phyloP scores from a whole-genome alignment of 2,329 filamentous ascomycete species.

The Trichoderma koningii region DNA sequence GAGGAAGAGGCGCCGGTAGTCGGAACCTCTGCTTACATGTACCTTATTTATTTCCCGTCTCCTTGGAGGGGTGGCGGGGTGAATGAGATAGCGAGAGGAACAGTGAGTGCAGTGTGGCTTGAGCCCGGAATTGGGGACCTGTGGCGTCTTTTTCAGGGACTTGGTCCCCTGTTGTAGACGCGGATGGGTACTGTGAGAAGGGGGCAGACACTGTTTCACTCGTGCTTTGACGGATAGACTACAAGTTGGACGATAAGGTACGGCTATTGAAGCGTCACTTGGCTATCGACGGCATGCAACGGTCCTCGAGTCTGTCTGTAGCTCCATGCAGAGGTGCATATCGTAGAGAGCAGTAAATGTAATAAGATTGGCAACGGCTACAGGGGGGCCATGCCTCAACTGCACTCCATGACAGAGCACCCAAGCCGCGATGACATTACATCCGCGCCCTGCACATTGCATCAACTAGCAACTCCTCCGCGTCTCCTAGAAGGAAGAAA shows the following conservation, averaged over 20 bases:
- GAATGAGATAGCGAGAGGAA: neutral
- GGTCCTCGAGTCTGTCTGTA: neutral
- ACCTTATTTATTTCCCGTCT: neutral
- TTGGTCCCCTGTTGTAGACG: too few species aligned
- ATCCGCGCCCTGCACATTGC: neutral
- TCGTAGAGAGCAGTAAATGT: neutral
- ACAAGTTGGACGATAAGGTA: neutral
- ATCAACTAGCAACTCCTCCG: too few species aligned
- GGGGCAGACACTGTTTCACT: too few species aligned
- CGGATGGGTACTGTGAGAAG: too few species aligned
- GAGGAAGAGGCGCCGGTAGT: constrained; percentile 20
- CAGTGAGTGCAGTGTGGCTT: neutral
- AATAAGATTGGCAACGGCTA: neutral
- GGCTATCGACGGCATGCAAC: constrained; percentile 4
- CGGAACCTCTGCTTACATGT: neutral
- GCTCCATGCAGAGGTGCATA: neutral
- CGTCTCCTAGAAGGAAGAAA: too few species aligned
- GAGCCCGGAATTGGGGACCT: neutral
- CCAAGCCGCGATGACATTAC: neutral
- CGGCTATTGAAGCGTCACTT: neutral
- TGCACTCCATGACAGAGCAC: neutral
- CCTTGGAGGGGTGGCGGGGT: constrained; percentile 8
- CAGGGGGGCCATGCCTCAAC: neutral
- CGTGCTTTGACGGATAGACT: too few species aligned
- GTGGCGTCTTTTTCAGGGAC: too few species aligned